phyloP scores from a whole-genome alignment of 2,329 filamentous ascomycete species.

The Ophiostoma piceae region DNA sequence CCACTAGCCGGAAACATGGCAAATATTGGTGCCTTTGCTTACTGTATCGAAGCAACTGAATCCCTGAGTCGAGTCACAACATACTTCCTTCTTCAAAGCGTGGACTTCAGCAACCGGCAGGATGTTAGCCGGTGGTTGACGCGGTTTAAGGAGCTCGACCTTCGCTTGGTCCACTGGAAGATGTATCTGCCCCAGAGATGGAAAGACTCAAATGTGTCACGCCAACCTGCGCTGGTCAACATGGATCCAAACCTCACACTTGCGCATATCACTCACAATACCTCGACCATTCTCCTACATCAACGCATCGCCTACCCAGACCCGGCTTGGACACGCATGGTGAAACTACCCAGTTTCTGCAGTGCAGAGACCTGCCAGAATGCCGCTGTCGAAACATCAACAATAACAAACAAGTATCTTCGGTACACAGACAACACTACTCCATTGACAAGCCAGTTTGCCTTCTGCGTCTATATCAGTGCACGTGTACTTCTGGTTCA shows the following conservation, averaged over 20 bases:
- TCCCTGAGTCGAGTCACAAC: slow-evolving; percentile 36
- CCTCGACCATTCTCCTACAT: slow-evolving; percentile 46
- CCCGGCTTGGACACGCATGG: slow-evolving; percentile 30
- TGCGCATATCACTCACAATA: slow-evolving; percentile 46
- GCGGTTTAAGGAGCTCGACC: slow-evolving; percentile 40
- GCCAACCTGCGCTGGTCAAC: slow-evolving; percentile 28
- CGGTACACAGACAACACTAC: slow-evolving; percentile 32
- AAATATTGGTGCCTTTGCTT: slow-evolving; percentile 36
- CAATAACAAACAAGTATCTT: slow-evolving; percentile 44
- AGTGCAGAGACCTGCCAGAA: slow-evolving; percentile 46
- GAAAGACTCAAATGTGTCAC: slow-evolving; percentile 36
- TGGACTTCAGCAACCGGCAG: slow-evolving; percentile 33
- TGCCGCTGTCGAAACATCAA: slow-evolving; percentile 43
- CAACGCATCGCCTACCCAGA: slow-evolving; percentile 45
- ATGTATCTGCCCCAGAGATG: slow-evolving; percentile 29
- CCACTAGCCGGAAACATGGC: slow-evolving; percentile 3
- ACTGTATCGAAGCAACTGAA: slow-evolving; percentile 38
- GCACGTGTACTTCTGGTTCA: slow-evolving; percentile 35
- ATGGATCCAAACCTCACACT: slow-evolving; percentile 48
- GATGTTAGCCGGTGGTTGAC: slow-evolving; percentile 37
- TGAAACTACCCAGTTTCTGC: slow-evolving; percentile 40
- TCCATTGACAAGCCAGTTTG: slow-evolving; percentile 38
- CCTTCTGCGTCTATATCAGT: slow-evolving; percentile 45
- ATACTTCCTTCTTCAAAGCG: slow-evolving; percentile 36
- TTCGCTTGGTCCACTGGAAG: slow-evolving; percentile 35